A percentile compares a stretch with the other conserved stretches of the same genome.
These are phyloP conservation scores for Cryptococcus sp. DNA, from an alignment of 1,284 basidiomycete genomes.

Conservation along the genomic window DNA sequence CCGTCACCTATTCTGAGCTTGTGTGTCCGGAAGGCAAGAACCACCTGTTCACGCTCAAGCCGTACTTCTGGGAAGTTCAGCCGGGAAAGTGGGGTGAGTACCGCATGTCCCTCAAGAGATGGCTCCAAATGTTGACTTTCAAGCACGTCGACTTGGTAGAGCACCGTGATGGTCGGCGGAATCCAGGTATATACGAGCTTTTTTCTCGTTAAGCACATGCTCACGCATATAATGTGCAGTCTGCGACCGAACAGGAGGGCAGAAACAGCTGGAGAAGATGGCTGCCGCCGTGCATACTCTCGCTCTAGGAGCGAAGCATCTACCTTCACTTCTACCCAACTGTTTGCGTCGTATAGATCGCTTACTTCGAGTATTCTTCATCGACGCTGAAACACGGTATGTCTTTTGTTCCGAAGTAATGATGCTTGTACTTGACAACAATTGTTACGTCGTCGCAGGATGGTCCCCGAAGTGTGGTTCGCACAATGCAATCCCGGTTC, in stretches of 20 bases:
- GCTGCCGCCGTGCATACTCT: slow-evolving; percentile 24
- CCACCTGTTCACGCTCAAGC: slow-evolving; percentile 36
- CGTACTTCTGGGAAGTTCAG: slow-evolving; percentile 35
- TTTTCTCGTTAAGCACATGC: not conserved
- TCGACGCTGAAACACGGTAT: slow-evolving; percentile 30
- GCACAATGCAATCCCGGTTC: slow-evolving; percentile 34
- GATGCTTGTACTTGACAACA: not conserved
- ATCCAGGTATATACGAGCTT: slow-evolving; percentile 29
- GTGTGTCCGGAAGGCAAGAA: slow-evolving; percentile 30
- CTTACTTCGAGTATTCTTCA: slow-evolving; percentile 38
- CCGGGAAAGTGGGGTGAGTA: slow-evolving; percentile 33
- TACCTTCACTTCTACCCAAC: slow-evolving; percentile 10
- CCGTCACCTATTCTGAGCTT: slow-evolving; percentile 29
- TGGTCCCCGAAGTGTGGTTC: slow-evolving; percentile 37
- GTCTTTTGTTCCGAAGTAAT: not conserved
- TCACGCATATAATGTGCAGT: slow-evolving; percentile 11
- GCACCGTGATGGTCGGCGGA: slow-evolving; percentile 36
- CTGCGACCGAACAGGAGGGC: slow-evolving; percentile 32
- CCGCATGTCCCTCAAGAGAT: not conserved
- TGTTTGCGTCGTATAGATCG: slow-evolving; percentile 14
- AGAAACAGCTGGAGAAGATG: slow-evolving; percentile 31
- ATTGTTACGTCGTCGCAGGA: slow-evolving; percentile 11
- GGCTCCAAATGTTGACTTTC: not conserved
- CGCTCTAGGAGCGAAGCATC: slow-evolving; percentile 18
- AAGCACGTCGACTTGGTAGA: slow-evolving; percentile 15